Base-by-base conservation (phyloP, 2,329 filamentous ascomycete genomes). In the Botrytis galanthina region DNA sequence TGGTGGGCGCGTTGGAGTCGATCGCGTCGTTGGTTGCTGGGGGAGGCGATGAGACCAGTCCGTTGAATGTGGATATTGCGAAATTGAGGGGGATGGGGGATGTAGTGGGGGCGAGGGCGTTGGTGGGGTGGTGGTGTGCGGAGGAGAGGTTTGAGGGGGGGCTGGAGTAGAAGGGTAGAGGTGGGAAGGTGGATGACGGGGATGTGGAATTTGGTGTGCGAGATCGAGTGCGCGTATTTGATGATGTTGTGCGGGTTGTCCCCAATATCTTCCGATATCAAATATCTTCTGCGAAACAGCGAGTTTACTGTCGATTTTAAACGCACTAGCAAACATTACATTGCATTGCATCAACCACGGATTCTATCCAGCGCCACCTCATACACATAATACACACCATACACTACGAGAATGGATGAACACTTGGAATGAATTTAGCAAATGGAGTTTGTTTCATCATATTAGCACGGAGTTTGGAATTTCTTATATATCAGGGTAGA, bases 1-100 rank as follows among this genome's bases (percentile, higher is more conserved):
- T 98, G 32, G 87, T 91, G 51, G 89, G 91, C 79, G 92, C 91
- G 75, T 84, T 95, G 79, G 91, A 92, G 78, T 90, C 90, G 64
- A 87, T 95, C 76, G 88, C 92, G 77, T 87, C 92, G 84, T 85
- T 96, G 78, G 84, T 93, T 73, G 86, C 84, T 39, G 89, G 86
- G 75, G 91, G 92, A 1, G 93, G 91, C 81, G 87, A 89, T 64
- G 92, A 95, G 79, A 66, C 32, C 0, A 91, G 88, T 77, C 93
- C 93, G 78, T 84, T 96, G 75, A 95, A 95, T 82, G 87, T 96
- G 39, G 93, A 96, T 81, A 86, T 93, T 46, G 93, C 93, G 72
- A 89, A 89, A 77, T 83, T 96, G 79, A 80, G 94, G 75, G 84
- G 86, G 85, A 54, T 72, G 46, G 92, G 92, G 7, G 93, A 95